Conservation (phyloP, 2,329 filamentous ascomycete genomes). For the Mycosphaerelloides madeirae region DNA sequence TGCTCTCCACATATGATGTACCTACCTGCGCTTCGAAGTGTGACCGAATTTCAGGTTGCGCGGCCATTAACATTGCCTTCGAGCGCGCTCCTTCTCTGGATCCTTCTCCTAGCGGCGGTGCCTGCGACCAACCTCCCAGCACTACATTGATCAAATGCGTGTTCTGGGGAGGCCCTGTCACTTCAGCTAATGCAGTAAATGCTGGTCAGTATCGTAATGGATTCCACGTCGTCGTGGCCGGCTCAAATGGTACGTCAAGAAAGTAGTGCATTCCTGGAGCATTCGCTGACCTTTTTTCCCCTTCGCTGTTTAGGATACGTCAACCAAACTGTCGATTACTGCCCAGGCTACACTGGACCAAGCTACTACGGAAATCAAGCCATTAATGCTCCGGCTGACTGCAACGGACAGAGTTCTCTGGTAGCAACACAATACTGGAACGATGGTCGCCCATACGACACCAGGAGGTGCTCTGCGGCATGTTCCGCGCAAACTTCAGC, state of each 20-base stretch:
- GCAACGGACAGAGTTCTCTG: slow-evolving; percentile 24
- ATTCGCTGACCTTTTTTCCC: background rate
- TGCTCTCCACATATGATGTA: slow-evolving; percentile 25
- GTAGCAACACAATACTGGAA: slow-evolving; percentile 28
- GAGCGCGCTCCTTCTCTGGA: slow-evolving; percentile 22
- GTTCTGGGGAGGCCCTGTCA: slow-evolving; percentile 27
- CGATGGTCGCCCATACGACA: slow-evolving; percentile 28
- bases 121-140: slow-evolving; percentile 5
- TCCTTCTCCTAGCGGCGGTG: slow-evolving; percentile 27
- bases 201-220: slow-evolving; percentile 22
- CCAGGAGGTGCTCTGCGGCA: slow-evolving; percentile 24
- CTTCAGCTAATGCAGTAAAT: slow-evolving; percentile 21
- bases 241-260: background rate
- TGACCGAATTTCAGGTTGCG: slow-evolving; percentile 13
- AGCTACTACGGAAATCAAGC: slow-evolving; percentile 19
- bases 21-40: slow-evolving; percentile 24
- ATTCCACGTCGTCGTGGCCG: slow-evolving; percentile 14
- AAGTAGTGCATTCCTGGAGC: background rate
- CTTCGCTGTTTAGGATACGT: slow-evolving; percentile 9
- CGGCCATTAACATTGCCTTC: slow-evolving; percentile 10
- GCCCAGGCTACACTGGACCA: slow-evolving; percentile 13
- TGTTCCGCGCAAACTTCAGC: slow-evolving; percentile 3
- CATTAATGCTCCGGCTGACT: slow-evolving; percentile 27
- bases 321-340: slow-evolving; percentile 2
- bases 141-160: slow-evolving; percentile 18